These are phyloP conservation scores for Chaetoceros tenuissimus DNA, from an alignment of 108 stramenopile genomes.

Conservation along the genomic window DNA sequence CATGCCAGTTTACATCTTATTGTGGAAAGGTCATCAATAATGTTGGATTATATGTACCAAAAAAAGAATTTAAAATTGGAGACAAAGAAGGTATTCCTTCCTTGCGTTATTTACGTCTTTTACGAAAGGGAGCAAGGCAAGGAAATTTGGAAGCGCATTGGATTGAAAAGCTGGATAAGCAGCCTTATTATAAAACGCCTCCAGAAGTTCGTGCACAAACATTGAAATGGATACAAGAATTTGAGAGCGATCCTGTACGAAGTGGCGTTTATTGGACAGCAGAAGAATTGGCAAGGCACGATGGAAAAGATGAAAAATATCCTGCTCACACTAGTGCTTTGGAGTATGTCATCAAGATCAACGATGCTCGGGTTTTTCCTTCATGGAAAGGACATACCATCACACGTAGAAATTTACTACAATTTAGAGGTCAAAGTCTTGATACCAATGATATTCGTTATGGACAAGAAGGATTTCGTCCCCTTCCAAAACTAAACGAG, in stretches of 20 bases:
- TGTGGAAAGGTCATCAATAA: too few species aligned
- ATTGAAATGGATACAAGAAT: constrained; percentile 7
- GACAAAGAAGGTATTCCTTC: too few species aligned
- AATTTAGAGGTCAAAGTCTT: too few species aligned
- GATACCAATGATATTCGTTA: too few species aligned
- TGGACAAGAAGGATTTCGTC: too few species aligned
- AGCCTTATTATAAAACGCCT: constrained; percentile 9
- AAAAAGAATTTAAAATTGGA: too few species aligned
- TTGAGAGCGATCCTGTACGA: constrained; percentile 2
- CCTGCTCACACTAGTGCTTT: constrained; percentile 6
- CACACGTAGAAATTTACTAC: too few species aligned
- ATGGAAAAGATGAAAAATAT: constrained; percentile 10
- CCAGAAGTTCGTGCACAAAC: constrained; percentile 8
- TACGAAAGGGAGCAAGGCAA: too few species aligned
- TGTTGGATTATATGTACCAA: too few species aligned
- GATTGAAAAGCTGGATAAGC: constrained; percentile 10
- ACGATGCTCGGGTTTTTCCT: constrained; percentile 7
- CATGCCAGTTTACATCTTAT: too few species aligned
- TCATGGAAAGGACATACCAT: constrained; percentile 18
- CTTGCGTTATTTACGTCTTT: too few species aligned
- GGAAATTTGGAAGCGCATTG: constrained; percentile 4
- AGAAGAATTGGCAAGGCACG: constrained; percentile 10
- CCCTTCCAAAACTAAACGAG: too few species aligned
- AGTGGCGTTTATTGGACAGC: constrained; percentile 8
- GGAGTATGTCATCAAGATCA: constrained; percentile 10